phyloP scores from a whole-genome alignment of 2,329 filamentous ascomycete species.

The Aspergillus pseudoglaucus region DNA sequence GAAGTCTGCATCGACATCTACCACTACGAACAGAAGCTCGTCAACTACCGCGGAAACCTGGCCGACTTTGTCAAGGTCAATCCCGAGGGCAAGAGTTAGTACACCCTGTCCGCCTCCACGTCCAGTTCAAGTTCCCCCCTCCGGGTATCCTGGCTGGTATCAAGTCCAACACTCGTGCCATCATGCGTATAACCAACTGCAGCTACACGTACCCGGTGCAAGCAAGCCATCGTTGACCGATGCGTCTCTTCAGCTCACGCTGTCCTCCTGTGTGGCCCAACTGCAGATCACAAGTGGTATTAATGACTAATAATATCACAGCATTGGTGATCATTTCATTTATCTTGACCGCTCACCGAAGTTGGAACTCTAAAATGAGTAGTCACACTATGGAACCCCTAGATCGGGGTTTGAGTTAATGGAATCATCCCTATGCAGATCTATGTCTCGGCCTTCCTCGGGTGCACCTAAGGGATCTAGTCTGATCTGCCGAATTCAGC shows the following conservation, averaged over 20 bases:
- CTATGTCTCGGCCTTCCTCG: too few species aligned
- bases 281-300: too few species aligned
- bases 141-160: slow-evolving; percentile 91
- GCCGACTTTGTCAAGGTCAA: slow-evolving; percentile 73
- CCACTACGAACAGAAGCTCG: slow-evolving; percentile 93
- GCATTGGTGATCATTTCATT: too few species aligned
- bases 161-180: slow-evolving; percentile 88
- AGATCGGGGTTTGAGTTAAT: too few species aligned
- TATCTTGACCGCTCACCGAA: too few species aligned
- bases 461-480: too few species aligned
- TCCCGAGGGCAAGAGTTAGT: slow-evolving; percentile 96
- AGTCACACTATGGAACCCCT: too few species aligned
- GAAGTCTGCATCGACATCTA: slow-evolving; percentile 98
- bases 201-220: slow-evolving; percentile 86
- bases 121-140: slow-evolving; percentile 96
- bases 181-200: slow-evolving; percentile 89
- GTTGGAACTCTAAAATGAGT: too few species aligned
- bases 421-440: too few species aligned
- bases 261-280: slow-evolving; percentile 92
- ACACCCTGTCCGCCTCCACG: slow-evolving; percentile 83
- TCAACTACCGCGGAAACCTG: slow-evolving; percentile 46
- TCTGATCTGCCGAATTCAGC: too few species aligned
- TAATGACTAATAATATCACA: too few species aligned
- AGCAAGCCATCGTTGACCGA: slow-evolving; percentile 78
- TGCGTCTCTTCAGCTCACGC: slow-evolving; percentile 76